Evolutionary conservation across 495 filamentous ascomycete species (phyloP).

Genomic region (Neurospora sp.): DNA sequence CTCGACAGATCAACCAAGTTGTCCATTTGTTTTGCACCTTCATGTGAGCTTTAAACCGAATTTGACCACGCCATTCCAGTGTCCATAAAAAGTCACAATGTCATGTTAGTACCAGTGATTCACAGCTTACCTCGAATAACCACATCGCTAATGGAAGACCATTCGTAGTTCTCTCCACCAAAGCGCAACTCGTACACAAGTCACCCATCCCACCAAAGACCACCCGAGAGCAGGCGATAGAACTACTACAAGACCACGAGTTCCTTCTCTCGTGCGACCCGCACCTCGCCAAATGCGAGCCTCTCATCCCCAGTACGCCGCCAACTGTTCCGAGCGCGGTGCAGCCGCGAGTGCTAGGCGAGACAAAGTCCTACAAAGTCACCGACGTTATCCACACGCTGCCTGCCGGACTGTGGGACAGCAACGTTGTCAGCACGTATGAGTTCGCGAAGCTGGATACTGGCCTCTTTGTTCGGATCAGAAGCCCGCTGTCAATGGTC

Average conservation of each 20-base stretch:
- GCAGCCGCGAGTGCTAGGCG: conserved; percentile 4
- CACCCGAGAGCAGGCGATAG: conserved; percentile 46
- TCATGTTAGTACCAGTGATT: conserved; percentile 16
- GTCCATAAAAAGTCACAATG: conserved; percentile 5
- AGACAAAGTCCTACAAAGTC: conserved; percentile 15
- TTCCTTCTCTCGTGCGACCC: conserved; percentile 37
- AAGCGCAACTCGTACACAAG: conserved; percentile 40
- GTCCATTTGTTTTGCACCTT: neutral
- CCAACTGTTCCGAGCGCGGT: conserved; percentile 12
- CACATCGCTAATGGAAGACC: neutral
- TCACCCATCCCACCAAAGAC: conserved; percentile 48
- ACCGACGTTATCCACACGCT: conserved; percentile 31
- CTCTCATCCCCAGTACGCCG: conserved; percentile 9
- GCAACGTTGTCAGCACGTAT: conserved; percentile 35
- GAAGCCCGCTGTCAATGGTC: conserved; percentile 32
- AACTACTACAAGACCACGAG: conserved; percentile 50
- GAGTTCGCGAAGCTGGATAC: conserved; percentile 31
- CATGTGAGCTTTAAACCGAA: neutral
- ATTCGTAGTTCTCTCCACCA: conserved; percentile 27
- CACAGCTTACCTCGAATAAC: neutral
- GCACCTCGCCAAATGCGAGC: conserved; percentile 28
- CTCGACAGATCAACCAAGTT: neutral
- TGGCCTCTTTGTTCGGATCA: conserved; percentile 36
- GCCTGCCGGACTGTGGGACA: conserved; percentile 35
- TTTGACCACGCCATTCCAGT: neutral